Base-by-base conservation (phyloP, 2,329 filamentous ascomycete genomes). In the Karstenula rhodostoma region DNA sequence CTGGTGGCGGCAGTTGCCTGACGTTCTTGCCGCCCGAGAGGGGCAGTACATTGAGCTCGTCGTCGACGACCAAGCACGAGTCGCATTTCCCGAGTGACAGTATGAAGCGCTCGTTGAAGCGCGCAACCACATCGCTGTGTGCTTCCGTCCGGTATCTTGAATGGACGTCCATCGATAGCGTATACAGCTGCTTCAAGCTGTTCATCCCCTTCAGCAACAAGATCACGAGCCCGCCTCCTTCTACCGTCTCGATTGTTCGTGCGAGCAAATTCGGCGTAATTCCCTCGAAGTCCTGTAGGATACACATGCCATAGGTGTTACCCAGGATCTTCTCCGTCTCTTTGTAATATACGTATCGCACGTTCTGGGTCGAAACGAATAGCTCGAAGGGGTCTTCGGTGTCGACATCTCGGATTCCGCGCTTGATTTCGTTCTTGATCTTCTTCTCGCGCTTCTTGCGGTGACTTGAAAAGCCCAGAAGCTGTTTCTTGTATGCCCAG, bases 281-380 rank as follows among this genome's bases (percentile, higher is more conserved):
- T 43, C 94, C 95, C 80, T 99, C 95, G 72, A 99, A 99, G 76
- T 99, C 95, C 79, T 99, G 95, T 69, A 99, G 82, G 66, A 99
- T 96, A 78, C 93, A 97, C 92, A 97, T 97, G 76, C 94, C 94
- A 76, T 95, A 99, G 46, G 95, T 99, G 78, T 98, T 96, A 77
- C 95, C 95, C 58, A 98, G 81, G 74, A 99, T 97, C 84, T 97
- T 98, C 74, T 99, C 95, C 29, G 95, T 98, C 82, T 99, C 95
- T 81, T 99, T 99, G 84, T 99, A 99, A 85, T 97, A 99, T 59
- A 95, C 93, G 86, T 99, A 99, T 79, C 95, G 91, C 77, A 99
- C 97, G 79, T 97, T 93, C 82, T 98, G 92, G 59, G 97, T 89
- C 60, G 93, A 95, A 71, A 98, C 90, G 81, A 98, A 99, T 57